Percentiles rank a stretch among this genome's conserved stretches.
phyloP scores from a whole-genome alignment of 352 stramenopile species.

The Aphanomyces astaci region DNA sequence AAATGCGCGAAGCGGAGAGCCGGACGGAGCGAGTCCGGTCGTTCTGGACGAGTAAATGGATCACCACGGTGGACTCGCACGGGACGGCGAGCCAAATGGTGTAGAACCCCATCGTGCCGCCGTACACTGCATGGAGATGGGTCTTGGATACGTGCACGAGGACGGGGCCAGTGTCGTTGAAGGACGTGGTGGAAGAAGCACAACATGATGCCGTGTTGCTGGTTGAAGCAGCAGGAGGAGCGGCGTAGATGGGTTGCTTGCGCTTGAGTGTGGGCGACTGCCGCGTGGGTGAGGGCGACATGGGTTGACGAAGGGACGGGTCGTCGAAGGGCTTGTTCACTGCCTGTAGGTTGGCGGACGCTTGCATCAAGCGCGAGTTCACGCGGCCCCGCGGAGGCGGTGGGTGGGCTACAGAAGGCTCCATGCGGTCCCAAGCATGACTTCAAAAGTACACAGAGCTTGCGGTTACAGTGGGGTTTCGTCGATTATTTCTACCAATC shows the following conservation, averaged over 20 bases:
- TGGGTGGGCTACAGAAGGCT: background rate
- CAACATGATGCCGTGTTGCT: background rate
- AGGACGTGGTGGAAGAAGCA: background rate
- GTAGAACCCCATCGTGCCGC: constrained; percentile 50
- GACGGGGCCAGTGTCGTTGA: background rate
- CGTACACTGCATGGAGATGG: constrained; percentile 34
- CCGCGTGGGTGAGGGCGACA: background rate
- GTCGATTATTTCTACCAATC: background rate
- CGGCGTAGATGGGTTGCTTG: background rate
- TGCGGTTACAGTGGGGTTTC: background rate
- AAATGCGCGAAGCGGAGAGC: constrained; percentile 59
- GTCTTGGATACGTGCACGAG: constrained; percentile 15
- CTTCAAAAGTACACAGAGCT: background rate
- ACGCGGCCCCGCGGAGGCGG: background rate
- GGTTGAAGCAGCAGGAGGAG: background rate
- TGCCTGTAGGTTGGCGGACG: constrained; percentile 16
- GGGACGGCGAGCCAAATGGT: constrained; percentile 43
- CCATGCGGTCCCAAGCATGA: background rate
- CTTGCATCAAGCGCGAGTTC: constrained; percentile 17
- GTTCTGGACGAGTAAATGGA: constrained; percentile 48
- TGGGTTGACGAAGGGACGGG: background rate
- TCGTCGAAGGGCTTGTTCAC: background rate
- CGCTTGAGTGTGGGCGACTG: background rate
- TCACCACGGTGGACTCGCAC: constrained; percentile 59
- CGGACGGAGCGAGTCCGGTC: constrained; percentile 38